phyloP scores from a whole-genome alignment of 2,329 filamentous ascomycete genomes.

The Botryotinia calthae region DNA sequence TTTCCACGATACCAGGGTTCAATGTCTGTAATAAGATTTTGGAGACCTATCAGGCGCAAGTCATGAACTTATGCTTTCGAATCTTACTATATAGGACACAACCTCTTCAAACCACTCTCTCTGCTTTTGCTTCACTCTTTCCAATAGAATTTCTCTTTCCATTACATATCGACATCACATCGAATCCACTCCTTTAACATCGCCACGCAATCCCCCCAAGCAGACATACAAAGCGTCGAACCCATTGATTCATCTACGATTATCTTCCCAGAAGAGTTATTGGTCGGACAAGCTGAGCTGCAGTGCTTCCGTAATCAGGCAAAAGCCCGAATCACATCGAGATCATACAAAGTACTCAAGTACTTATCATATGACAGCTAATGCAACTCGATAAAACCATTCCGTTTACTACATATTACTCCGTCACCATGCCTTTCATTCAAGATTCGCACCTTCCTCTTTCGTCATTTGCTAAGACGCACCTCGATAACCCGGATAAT shows the following conservation, averaged over 20 bases:
- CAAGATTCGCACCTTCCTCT: slow-evolving; percentile 29
- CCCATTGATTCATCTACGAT: neutral
- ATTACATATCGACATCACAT: slow-evolving; percentile 1
- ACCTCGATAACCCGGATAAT: slow-evolving; percentile 19
- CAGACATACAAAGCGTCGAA: slow-evolving; percentile 5
- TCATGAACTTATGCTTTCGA: slow-evolving; percentile 7
- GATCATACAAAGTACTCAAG: neutral
- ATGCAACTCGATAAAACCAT: slow-evolving; percentile 6
- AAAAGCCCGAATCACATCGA: slow-evolving; percentile 6
- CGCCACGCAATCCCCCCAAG: neutral
- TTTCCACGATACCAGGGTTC: slow-evolving; percentile 10
- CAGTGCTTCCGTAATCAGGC: neutral
- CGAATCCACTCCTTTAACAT: neutral
- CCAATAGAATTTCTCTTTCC: neutral
- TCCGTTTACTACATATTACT: slow-evolving; percentile 1
- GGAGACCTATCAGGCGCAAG: slow-evolving; percentile 12
- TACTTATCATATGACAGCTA: slow-evolving; percentile 5
- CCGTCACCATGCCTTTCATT: slow-evolving; percentile 28
- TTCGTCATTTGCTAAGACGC: slow-evolving; percentile 22
- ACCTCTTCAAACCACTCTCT: neutral
- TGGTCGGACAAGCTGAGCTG: slow-evolving; percentile 8
- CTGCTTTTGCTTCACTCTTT: neutral
- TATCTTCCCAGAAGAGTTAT: slow-evolving; percentile 7
- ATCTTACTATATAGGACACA: slow-evolving; percentile 1
- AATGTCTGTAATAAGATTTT: slow-evolving; percentile 16